phyloP scores from a whole-genome alignment of 345 rosid genomes.

The Boechera stricta region DNA sequence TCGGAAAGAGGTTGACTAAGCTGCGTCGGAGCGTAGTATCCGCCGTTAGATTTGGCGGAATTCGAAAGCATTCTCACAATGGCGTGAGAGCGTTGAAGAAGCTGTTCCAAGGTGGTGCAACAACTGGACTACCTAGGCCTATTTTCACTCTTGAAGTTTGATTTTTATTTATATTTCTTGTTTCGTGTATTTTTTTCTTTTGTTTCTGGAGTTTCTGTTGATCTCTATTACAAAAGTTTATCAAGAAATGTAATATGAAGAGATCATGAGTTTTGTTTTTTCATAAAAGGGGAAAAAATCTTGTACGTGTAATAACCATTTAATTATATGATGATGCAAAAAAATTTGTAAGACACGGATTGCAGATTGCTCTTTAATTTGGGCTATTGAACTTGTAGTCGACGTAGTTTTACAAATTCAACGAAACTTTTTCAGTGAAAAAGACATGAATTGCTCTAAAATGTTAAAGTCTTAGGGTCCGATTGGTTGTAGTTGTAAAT shows the following conservation, averaged over 20 bases:
- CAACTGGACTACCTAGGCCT: conserved; percentile 48
- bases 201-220: conserved; percentile 15
- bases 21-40: conserved; percentile 36
- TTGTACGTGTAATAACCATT: conserved; percentile 1
- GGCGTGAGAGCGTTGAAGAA: conserved; percentile 37
- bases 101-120: conserved; percentile 44
- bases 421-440: not conserved
- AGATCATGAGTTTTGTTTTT: conserved; percentile 32
- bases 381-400: not conserved
- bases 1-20: conserved; percentile 65
- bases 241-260: conserved; percentile 32
- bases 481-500: too few relatives aligned
- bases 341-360: not conserved
- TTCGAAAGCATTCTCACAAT: conserved; percentile 39
- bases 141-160: conserved; percentile 46
- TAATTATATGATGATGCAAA: not conserved
- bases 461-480: not conserved
- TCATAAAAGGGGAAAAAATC: not conserved
- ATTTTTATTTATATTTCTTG: not conserved
- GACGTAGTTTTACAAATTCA: not conserved
- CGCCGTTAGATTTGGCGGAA: conserved; percentile 39
- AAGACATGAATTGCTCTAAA: not conserved
- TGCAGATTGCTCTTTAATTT: not conserved
- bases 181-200: conserved; percentile 22
- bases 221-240: conserved; percentile 31